Percentiles rank a stretch among this genome's conserved stretches.
Conservation (phyloP, 768 basidiomycete species). For the Thelephora aurantiotincta region DNA sequence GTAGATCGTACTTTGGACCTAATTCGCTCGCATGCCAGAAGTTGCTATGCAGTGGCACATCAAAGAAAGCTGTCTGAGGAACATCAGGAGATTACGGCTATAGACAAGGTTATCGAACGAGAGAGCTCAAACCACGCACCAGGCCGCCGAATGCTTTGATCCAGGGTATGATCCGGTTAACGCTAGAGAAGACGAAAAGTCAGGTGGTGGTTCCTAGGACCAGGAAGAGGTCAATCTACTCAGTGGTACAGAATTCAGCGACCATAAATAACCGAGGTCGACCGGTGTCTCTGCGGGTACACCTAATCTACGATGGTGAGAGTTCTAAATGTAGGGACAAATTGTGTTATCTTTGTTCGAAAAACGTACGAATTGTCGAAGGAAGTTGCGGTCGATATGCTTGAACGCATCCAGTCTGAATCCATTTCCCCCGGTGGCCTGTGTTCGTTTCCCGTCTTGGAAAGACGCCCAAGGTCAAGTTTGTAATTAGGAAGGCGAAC, state of each 20-base stretch:
- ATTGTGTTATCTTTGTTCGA: constrained; percentile 1
- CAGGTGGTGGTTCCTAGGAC: background rate
- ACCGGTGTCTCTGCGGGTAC: constrained; percentile 29
- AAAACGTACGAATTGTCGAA: constrained; percentile 48
- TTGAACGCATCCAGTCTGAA: constrained; percentile 89
- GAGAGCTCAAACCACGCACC: constrained; percentile 21
- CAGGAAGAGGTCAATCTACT: constrained; percentile 27
- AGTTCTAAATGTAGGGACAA: background rate
- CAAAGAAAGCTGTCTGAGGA: constrained; percentile 72
- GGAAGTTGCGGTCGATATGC: constrained; percentile 64
- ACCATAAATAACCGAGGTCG: constrained; percentile 43
- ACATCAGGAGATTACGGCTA: background rate
- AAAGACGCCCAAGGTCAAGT: background rate
- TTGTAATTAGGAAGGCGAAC: constrained; percentile 12
- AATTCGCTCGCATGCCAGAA: constrained; percentile 64
- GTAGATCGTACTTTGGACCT: constrained; percentile 57
- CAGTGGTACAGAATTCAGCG: constrained; percentile 75
- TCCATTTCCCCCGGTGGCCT: constrained; percentile 60
- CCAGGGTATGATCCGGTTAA: constrained; percentile 39
- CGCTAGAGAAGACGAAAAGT: constrained; percentile 16
- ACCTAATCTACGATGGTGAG: constrained; percentile 29
- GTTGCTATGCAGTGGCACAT: constrained; percentile 80
- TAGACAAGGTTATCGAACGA: background rate
- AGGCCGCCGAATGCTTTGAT: constrained; percentile 51
- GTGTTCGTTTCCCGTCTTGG: background rate